Base-by-base conservation (phyloP, 2,329 filamentous ascomycete species). In the Exophiala sp. region DNA sequence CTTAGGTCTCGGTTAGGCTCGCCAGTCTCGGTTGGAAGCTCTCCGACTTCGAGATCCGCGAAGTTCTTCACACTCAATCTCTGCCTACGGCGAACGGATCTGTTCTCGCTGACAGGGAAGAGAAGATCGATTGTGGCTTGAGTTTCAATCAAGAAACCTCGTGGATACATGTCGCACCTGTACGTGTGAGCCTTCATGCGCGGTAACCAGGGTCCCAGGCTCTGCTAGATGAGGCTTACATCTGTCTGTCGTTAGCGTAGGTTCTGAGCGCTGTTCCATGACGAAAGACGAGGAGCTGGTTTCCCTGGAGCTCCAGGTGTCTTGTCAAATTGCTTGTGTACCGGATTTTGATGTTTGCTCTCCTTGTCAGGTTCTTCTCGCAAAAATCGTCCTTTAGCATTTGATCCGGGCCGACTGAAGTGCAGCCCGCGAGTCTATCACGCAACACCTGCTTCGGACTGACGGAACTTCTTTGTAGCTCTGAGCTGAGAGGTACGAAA, bases 321-420 rank as follows among this genome's bases (percentile, higher is more conserved):
- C 33, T 16, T 16, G 20, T 42, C 47, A 50, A 32, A 21, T 50
- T n/a, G 40, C 47, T 50, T 8, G 33, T 42, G 18, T 33, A 50
- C 7, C 21, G 3, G 33, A 50, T 16, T 3, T 42, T 38, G 21
- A 50, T 50, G 12, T 24, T 36, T 8, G 38, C 41, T 29, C 32
- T 46, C 43, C 43, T 21, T 11, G 43, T 46, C 43, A 46, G 18
- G 43, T 35, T 46, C 32, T 46, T 46, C 43, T 46, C 43, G 12
- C 16, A 12, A 16, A 46, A 46, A 14, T 46, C 43, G 21, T 46
- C 43, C 39, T 41, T 3, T n/a, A 41, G n/a, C 9, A 16, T 18
- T 18, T 10, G 39, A 20, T 41, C 3, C 8, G 39, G 39, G 10
- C 39, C 39, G n/a, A 8, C n/a, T 3, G n/a, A 41, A 8, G 39